These are phyloP conservation scores for Lachancea waltii DNA, from an alignment of 805 yeast genomes.

Conservation along the genomic window DNA sequence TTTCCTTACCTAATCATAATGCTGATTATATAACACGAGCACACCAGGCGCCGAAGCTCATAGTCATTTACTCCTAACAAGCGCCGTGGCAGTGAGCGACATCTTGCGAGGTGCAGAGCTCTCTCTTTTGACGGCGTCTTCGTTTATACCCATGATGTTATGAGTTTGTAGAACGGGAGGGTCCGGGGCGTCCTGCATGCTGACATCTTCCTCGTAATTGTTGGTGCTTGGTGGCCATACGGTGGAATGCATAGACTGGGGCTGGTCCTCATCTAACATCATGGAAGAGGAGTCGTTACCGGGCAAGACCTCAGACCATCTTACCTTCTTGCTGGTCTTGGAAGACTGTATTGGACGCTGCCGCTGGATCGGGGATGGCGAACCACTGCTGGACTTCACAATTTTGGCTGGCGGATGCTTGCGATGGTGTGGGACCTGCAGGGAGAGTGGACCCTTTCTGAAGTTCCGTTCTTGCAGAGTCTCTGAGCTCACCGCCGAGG, in stretches of 20 bases:
- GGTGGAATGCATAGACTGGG: background rate
- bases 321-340: slow-evolving; percentile 37
- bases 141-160: background rate
- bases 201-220: slow-evolving; percentile 7
- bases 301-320: slow-evolving; percentile 35
- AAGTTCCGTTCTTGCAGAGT: slow-evolving; percentile 2
- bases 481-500: slow-evolving; percentile 13
- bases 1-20: too few relatives aligned
- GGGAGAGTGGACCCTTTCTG: background rate
- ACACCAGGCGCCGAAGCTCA: too few relatives aligned
- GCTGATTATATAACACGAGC: too few relatives aligned
- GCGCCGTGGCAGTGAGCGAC: slow-evolving; percentile 11
- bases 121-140: background rate
- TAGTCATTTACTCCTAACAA: slow-evolving; percentile 3
- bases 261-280: slow-evolving; percentile 9
- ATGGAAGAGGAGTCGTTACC: slow-evolving; percentile 8
- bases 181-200: slow-evolving; percentile 8
- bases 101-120: slow-evolving; percentile 7
- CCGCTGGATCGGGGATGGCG: slow-evolving; percentile 7
- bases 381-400: slow-evolving; percentile 11
- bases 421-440: background rate
- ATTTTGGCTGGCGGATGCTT: slow-evolving; percentile 10
- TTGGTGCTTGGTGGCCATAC: slow-evolving; percentile 1
- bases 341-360: background rate
- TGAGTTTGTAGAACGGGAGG: background rate